These are phyloP conservation scores for Moesziomyces sp. DNA, from an alignment of 1,284 basidiomycete species.

Conservation along the genomic window DNA sequence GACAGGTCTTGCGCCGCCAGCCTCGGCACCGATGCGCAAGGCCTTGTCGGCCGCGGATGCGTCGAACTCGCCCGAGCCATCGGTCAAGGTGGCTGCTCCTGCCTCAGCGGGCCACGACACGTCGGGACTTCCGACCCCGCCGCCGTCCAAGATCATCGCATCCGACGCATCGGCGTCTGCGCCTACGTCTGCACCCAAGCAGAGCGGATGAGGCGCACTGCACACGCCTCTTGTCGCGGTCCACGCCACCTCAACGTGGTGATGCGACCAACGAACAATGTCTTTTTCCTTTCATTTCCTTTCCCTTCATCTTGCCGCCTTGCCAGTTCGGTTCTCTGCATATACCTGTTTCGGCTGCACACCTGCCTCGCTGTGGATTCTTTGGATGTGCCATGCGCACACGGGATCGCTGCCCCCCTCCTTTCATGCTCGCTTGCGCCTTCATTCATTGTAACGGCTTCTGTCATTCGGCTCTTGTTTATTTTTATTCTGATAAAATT, in stretches of 20 bases:
- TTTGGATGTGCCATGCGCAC: not conserved
- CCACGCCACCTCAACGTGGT: conserved; percentile 1
- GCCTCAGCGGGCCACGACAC: conserved; percentile 12
- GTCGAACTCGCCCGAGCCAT: not conserved
- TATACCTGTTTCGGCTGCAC: conserved; percentile 24
- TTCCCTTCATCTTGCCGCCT: conserved; percentile 1
- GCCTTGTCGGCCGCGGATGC: conserved; percentile 25
- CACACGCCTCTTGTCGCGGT: conserved; percentile 10
- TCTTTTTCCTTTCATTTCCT: not conserved
- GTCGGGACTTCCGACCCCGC: conserved; percentile 43
- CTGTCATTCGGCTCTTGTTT: conserved; percentile 6
- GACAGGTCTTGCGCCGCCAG: conserved; percentile 7
- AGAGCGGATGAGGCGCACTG: conserved; percentile 3
- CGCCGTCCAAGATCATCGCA: conserved; percentile 44
- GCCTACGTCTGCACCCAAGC: conserved; percentile 1
- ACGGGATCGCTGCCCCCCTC: not conserved
- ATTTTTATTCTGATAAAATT: conserved; percentile 14
- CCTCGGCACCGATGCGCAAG: conserved; percentile 42
- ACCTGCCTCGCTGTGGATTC: conserved; percentile 2
- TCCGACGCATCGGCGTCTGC: conserved; percentile 5
- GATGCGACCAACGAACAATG: conserved; percentile 27
- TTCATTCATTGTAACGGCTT: conserved; percentile 38
- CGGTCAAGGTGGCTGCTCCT: conserved; percentile 2
- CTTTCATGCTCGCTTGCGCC: not conserved
- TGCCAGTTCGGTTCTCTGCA: conserved; percentile 18